Conservation (phyloP, 129 eudicot species). For the Cynara cardunculus region DNA sequence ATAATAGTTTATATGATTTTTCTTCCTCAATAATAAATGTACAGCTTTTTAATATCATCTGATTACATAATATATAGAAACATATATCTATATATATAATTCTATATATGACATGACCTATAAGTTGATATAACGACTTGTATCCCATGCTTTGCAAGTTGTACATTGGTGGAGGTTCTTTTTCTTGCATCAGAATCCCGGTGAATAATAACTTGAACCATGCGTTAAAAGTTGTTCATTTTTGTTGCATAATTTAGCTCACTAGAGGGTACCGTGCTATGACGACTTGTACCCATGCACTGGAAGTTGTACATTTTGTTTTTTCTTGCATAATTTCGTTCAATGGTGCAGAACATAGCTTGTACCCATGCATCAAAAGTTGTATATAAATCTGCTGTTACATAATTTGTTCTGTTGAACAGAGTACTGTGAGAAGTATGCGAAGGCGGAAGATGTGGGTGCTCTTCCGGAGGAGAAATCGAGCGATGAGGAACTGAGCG, state of each 20-base stretch:
- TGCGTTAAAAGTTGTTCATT: background rate
- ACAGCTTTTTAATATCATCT: too few relatives aligned
- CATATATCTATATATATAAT: too few relatives aligned
- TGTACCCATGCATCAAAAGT: background rate
- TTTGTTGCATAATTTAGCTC: background rate
- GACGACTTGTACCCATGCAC: background rate
- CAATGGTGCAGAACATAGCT: background rate
- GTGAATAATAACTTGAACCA: background rate
- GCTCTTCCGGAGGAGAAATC: constrained; percentile 68
- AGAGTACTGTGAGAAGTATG: constrained; percentile 84
- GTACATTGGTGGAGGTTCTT: background rate
- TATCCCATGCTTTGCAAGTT: background rate
- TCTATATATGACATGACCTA: background rate
- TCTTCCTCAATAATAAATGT: too few relatives aligned
- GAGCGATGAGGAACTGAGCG: constrained; percentile 83
- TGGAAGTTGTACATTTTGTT: background rate
- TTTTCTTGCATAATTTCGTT: background rate
- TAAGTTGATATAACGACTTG: background rate
- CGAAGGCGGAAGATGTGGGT: constrained; percentile 85
- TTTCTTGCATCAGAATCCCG: background rate
- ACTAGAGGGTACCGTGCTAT: background rate
- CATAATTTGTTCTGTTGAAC: constrained; percentile 12
- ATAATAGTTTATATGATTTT: too few relatives aligned
- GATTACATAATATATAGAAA: too few relatives aligned
- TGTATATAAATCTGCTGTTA: background rate